Conservation (phyloP, 225 moss, liverwort and hornwort species). For the Polytrichum formosum region DNA sequence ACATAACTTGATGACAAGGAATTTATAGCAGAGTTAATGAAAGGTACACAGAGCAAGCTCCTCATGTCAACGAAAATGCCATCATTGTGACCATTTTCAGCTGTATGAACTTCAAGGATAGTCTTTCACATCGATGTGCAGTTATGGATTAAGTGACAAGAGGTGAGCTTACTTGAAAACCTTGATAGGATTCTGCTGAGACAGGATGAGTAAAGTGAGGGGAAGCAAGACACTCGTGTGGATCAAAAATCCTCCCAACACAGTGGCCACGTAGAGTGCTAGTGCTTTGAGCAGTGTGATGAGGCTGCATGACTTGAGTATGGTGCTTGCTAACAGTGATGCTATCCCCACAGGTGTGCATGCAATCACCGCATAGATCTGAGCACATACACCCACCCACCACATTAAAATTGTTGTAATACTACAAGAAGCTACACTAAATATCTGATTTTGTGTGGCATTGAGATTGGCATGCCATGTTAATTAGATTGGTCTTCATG, state of each 20-base stretch:
- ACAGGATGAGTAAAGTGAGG: conserved; percentile 51
- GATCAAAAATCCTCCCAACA: conserved; percentile 64
- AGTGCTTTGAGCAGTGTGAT: conserved; percentile 68
- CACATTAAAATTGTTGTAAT: too few species aligned
- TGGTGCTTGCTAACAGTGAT: conserved; percentile 75
- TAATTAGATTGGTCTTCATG: too few species aligned
- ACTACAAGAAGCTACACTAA: too few species aligned
- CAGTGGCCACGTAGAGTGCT: conserved; percentile 73
- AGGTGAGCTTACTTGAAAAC: conserved; percentile 41
- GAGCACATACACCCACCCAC: conserved; percentile 2
- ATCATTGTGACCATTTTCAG: neutral
- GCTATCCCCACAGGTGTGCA: conserved; percentile 83
- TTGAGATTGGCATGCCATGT: too few species aligned
- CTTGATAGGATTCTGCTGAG: conserved; percentile 64
- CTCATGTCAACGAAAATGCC: neutral
- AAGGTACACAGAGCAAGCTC: too few species aligned
- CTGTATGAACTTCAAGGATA: neutral
- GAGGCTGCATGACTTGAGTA: conserved; percentile 75
- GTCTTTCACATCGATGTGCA: too few species aligned
- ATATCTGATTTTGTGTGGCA: too few species aligned
- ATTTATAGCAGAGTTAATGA: too few species aligned
- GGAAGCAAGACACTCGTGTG: conserved; percentile 65
- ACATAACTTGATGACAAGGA: too few species aligned
- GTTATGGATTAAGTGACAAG: too few species aligned
- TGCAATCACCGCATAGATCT: conserved; percentile 77